Evolutionary conservation across 2,329 filamentous ascomycete genomes (phyloP).

Genomic region (Sarocladium kiliense): DNA sequence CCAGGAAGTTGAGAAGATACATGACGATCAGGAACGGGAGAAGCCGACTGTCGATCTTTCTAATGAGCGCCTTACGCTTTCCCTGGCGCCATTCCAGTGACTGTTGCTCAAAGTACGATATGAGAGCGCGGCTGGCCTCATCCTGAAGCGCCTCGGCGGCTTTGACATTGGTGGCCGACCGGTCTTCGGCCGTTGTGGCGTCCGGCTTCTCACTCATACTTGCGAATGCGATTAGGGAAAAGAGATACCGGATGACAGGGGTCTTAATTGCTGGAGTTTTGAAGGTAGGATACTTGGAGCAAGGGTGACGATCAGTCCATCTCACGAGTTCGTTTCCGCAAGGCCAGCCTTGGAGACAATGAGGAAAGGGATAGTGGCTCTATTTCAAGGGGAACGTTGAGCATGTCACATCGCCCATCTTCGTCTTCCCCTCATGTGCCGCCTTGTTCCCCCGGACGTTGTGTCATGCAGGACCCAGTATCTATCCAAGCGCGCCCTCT

Average conservation of each 20-base stretch:
- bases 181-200: conserved; percentile 1
- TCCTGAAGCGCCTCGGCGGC: neutral
- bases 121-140: conserved; percentile 1
- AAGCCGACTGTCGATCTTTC: conserved; percentile 46
- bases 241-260: no score
- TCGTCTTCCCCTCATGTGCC: no score
- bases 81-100: conserved; percentile 14
- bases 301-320: no score
- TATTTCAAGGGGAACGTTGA: no score
- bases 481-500: neutral
- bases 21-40: conserved; percentile 49
- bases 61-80: conserved; percentile 30
- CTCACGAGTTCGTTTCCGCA: no score
- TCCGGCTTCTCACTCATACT: conserved; percentile 1
- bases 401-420: no score
- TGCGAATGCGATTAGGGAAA: neutral
- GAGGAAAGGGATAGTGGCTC: no score
- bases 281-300: no score
- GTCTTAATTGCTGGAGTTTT: no score
- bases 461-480: no score
- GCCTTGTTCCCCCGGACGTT: no score
- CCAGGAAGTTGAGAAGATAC: conserved; percentile 52
- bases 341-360: no score
- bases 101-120: neutral
- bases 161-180: neutral